Percentiles rank a stretch among this genome's conserved stretches.
Evolutionary conservation across 257 asterid species (phyloP).

Genomic region (Perilla frutescens): DNA sequence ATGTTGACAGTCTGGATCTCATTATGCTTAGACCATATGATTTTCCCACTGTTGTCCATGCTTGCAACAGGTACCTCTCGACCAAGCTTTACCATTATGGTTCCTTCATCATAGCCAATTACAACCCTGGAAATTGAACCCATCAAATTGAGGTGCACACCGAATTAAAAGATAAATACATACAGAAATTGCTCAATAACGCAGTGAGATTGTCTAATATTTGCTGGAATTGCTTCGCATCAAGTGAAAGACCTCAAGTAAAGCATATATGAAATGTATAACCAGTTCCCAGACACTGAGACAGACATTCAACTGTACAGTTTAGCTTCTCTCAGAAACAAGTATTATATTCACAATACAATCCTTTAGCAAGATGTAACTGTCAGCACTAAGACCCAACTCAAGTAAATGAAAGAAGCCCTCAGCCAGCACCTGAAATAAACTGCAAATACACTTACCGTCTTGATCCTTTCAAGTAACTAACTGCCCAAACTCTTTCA

Average conservation of each 20-base stretch:
- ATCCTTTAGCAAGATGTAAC: constrained; percentile 25
- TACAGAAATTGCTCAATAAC: background rate
- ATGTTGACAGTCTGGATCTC: constrained; percentile 97
- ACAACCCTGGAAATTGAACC: constrained; percentile 67
- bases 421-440: constrained; percentile 23
- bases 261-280: constrained; percentile 14
- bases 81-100: constrained; percentile 97
- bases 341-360: background rate
- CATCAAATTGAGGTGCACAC: constrained; percentile 32
- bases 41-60: constrained; percentile 96
- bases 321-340: constrained; percentile 18
- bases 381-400: constrained; percentile 18
- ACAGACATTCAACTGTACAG: constrained; percentile 11
- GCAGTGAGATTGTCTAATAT: constrained; percentile 17
- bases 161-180: constrained; percentile 17
- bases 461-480: constrained; percentile 91
- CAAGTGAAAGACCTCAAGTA: constrained; percentile 24
- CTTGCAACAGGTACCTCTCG: constrained; percentile 98
- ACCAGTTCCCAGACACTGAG: constrained; percentile 22
- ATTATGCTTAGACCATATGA: constrained; percentile 98
- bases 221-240: constrained; percentile 26
- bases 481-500: constrained; percentile 98
- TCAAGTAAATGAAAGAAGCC: constrained; percentile 10
- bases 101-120: constrained; percentile 98
- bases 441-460: constrained; percentile 57